These are phyloP conservation scores for Tylopilus sp. DNA, from an alignment of 768 basidiomycete species.

Conservation along the genomic window DNA sequence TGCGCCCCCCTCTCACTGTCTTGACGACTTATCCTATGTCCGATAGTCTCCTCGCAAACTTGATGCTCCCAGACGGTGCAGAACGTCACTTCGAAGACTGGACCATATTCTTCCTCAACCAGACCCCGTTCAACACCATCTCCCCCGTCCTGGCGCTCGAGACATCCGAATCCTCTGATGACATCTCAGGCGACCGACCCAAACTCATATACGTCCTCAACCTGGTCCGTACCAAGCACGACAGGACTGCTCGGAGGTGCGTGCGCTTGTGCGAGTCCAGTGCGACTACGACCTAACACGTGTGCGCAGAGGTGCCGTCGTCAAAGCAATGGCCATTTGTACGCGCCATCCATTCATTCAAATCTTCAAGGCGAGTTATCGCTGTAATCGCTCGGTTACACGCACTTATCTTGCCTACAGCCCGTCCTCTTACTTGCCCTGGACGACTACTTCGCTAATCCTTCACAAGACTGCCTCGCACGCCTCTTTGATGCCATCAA, in stretches of 20 bases:
- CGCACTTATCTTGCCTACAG: slow-evolving; percentile 38
- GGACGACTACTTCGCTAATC: slow-evolving; percentile 89
- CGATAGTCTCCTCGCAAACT: slow-evolving; percentile 82
- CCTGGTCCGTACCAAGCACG: slow-evolving; percentile 87
- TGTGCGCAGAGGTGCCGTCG: slow-evolving; percentile 74
- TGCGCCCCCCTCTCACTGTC: background rate
- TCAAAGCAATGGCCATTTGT: slow-evolving; percentile 93
- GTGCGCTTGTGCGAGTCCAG: slow-evolving; percentile 17
- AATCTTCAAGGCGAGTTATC: slow-evolving; percentile 78
- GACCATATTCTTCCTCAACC: slow-evolving; percentile 98
- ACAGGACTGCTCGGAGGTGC: slow-evolving; percentile 76
- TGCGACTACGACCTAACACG: slow-evolving; percentile 6
- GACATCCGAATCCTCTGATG: slow-evolving; percentile 37
- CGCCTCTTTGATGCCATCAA: slow-evolving; percentile 93
- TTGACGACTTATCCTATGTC: slow-evolving; percentile 1
- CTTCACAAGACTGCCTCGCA: slow-evolving; percentile 86
- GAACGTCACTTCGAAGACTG: slow-evolving; percentile 94
- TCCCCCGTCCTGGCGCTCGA: slow-evolving; percentile 77
- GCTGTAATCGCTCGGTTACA: background rate
- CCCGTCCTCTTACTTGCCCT: slow-evolving; percentile 91
- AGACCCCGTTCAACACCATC: slow-evolving; percentile 85
- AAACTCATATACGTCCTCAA: slow-evolving; percentile 86
- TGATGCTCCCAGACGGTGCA: slow-evolving; percentile 98
- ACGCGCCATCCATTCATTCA: slow-evolving; percentile 93
- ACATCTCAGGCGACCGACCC: slow-evolving; percentile 22